Evolutionary conservation across 257 asterid genomes (phyloP).

Genomic region (Ocimum tenuiflorum): DNA sequence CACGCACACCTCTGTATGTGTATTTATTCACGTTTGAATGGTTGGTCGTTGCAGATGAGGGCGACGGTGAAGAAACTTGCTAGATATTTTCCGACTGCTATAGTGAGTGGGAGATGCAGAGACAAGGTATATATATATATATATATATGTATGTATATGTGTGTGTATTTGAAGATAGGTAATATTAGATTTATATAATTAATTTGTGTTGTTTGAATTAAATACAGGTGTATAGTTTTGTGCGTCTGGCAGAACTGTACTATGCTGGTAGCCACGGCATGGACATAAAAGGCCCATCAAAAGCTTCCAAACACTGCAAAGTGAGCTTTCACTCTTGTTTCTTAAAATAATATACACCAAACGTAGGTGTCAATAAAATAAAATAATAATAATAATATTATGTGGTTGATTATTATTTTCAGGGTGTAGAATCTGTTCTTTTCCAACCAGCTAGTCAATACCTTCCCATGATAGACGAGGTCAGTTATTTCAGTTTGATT

Average conservation of each 20-base stretch:
- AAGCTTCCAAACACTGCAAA: constrained; percentile 58
- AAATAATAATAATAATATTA: background rate
- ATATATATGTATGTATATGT: too few species aligned
- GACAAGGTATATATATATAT: constrained; percentile 40
- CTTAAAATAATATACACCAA: too few species aligned
- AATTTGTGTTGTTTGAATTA: background rate
- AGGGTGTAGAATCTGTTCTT: constrained; percentile 55
- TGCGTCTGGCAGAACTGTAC: constrained; percentile 82
- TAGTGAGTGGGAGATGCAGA: constrained; percentile 79
- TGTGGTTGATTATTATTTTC: background rate
- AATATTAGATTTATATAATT: background rate
- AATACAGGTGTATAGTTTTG: constrained; percentile 70
- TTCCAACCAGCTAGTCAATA: constrained; percentile 85
- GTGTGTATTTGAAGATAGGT: too few species aligned
- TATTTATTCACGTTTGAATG: background rate
- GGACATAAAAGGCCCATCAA: constrained; percentile 97
- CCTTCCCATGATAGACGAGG: constrained; percentile 83
- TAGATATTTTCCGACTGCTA: constrained; percentile 67
- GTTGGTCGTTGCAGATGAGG: constrained; percentile 48
- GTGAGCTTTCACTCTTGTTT: constrained; percentile 21
- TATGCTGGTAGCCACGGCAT: constrained; percentile 99
- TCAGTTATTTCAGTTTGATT: constrained; percentile 7
- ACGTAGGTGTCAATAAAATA: too few species aligned
- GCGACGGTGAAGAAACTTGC: constrained; percentile 73
- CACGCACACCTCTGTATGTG: background rate